Evolutionary conservation across 805 yeast genomes (phyloP).

Genomic region (Lachancea lanzarotensis): DNA sequence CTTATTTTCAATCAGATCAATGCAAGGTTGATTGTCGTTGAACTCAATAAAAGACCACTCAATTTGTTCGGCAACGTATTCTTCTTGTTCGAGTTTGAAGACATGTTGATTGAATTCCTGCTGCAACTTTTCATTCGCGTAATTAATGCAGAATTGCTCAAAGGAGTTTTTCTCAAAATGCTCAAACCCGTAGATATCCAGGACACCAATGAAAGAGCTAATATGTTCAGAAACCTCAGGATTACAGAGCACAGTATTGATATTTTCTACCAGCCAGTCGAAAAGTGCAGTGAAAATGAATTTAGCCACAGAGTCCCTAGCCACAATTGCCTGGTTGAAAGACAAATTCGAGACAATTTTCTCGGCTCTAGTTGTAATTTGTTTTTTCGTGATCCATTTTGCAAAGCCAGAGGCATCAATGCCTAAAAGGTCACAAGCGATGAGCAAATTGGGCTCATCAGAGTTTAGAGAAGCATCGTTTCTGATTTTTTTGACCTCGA

Average conservation of each 20-base stretch:
- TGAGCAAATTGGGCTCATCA: slow-evolving; percentile 78
- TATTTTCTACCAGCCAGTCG: slow-evolving; percentile 88
- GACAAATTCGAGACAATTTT: slow-evolving; percentile 79
- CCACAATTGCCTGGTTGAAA: slow-evolving; percentile 78
- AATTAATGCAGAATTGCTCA: slow-evolving; percentile 95
- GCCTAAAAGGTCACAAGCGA: slow-evolving; percentile 80
- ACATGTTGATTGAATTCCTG: slow-evolving; percentile 97
- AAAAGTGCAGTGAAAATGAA: slow-evolving; percentile 87
- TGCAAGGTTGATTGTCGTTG: slow-evolving; percentile 95
- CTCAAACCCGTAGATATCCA: slow-evolving; percentile 96
- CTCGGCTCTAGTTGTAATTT: slow-evolving; percentile 86
- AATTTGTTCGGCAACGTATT: slow-evolving; percentile 83
- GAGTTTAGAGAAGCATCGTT: slow-evolving; percentile 73
- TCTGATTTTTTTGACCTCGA: slow-evolving; percentile 76
- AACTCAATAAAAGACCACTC: slow-evolving; percentile 97
- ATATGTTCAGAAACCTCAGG: slow-evolving; percentile 55
- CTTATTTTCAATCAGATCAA: slow-evolving; percentile 81
- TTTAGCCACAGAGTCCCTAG: slow-evolving; percentile 95
- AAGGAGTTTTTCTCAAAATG: slow-evolving; percentile 91
- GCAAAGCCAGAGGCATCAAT: slow-evolving; percentile 67
- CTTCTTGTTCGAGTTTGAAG: slow-evolving; percentile 94
- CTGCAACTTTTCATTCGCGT: slow-evolving; percentile 93
- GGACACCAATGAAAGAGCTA: slow-evolving; percentile 82
- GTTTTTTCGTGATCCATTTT: slow-evolving; percentile 90
- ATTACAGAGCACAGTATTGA: slow-evolving; percentile 76